phyloP scores from a whole-genome alignment of 495 filamentous ascomycete genomes.

The Darksidea phi region DNA sequence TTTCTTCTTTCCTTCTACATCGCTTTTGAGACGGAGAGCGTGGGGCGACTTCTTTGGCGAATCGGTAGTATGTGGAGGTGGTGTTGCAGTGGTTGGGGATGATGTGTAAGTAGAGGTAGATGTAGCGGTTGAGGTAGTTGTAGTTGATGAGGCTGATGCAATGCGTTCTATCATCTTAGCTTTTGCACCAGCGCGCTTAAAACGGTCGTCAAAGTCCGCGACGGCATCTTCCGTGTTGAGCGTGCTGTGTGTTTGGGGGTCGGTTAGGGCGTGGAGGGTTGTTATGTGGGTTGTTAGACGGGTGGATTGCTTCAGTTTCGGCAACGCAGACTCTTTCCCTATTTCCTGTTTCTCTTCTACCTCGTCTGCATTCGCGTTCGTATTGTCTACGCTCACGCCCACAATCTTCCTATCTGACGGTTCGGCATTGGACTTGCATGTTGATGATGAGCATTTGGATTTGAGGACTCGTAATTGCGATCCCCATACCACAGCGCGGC shows the following conservation, averaged over 20 bases:
- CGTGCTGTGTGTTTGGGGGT: conserved; percentile 72
- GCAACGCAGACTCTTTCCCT: neutral
- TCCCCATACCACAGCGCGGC: conserved; percentile 78
- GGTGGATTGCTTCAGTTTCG: conserved; percentile 39
- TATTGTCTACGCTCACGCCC: no score
- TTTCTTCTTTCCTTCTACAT: neutral
- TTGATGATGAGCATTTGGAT: neutral
- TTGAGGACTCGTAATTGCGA: neutral
- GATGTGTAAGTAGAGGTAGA: neutral
- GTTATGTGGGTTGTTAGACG: conserved; percentile 72
- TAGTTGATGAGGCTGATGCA: neutral
- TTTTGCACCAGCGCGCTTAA: conserved; percentile 77
- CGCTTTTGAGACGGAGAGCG: no score
- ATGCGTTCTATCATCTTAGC: conserved; percentile 75
- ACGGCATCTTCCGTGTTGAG: conserved; percentile 82
- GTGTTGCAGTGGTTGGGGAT: neutral
- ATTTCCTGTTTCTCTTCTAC: neutral
- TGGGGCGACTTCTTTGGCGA: no score
- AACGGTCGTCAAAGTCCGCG: conserved; percentile 77
- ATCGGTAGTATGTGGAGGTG: no score
- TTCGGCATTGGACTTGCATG: no score
- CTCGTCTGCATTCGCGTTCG: neutral
- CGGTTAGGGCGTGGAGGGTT: conserved; percentile 70
- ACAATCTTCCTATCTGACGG: neutral
- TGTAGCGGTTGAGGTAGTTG: neutral